Conservation (phyloP, 202 grass and related monocot genomes). For the Zizania palustris region DNA sequence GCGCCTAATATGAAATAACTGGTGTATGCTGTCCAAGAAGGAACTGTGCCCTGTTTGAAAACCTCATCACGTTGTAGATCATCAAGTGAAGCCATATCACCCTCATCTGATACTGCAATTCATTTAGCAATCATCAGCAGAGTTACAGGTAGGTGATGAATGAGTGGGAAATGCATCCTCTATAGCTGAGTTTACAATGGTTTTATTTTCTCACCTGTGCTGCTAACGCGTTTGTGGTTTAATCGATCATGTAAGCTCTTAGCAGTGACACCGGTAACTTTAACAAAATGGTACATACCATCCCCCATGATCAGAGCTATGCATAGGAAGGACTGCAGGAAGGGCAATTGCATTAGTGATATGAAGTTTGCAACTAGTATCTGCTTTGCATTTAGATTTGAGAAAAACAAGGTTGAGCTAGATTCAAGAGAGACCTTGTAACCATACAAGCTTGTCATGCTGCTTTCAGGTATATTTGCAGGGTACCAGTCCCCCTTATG, state of each 20-base stretch:
- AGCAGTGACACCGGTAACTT: slow-evolving; percentile 51
- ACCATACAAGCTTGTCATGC: slow-evolving; percentile 90
- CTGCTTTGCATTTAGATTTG: not conserved
- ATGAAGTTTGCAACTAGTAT: not conserved
- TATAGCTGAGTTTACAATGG: not conserved
- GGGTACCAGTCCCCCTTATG: slow-evolving; percentile 83
- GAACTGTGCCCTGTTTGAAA: slow-evolving; percentile 50
- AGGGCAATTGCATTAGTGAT: not conserved
- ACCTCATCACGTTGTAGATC: slow-evolving; percentile 49
- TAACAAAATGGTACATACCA: slow-evolving; percentile 71
- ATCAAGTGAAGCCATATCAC: slow-evolving; percentile 11
- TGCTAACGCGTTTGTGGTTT: slow-evolving; percentile 26
- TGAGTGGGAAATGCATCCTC: not conserved
- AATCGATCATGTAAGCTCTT: slow-evolving; percentile 47
- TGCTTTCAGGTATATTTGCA: slow-evolving; percentile 65
- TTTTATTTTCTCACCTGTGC: slow-evolving; percentile 24
- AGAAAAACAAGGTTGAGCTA: not conserved
- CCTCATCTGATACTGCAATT: slow-evolving; percentile 46
- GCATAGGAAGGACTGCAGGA: slow-evolving; percentile 67
- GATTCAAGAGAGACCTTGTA: slow-evolving; percentile 64
- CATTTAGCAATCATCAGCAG: not conserved
- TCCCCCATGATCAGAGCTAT: slow-evolving; percentile 80
- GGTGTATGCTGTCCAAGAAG: slow-evolving; percentile 56
- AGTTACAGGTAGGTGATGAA: not conserved
- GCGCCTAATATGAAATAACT: slow-evolving; percentile 47